Percentiles rank a stretch among this genome's conserved stretches.
Evolutionary conservation across 352 stramenopile species (phyloP).

Genomic region (Thraustochytrium striatum): DNA sequence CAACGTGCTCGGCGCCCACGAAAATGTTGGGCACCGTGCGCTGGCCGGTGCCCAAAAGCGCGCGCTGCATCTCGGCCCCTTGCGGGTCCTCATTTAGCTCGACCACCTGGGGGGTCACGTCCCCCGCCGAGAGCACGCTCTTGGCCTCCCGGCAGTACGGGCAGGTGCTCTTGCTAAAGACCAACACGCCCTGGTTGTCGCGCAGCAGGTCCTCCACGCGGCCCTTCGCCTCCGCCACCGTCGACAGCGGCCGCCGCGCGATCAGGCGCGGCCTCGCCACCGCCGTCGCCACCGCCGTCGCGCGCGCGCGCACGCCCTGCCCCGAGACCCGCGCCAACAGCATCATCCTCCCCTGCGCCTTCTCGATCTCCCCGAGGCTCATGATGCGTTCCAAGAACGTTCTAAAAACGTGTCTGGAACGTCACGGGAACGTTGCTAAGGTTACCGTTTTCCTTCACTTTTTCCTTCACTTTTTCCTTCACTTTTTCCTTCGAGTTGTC

Average conservation of each 20-base stretch:
- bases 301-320: too few relatives aligned
- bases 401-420: background rate
- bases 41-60: constrained; percentile 82
- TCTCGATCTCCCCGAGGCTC: background rate
- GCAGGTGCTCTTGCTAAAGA: constrained; percentile 35
- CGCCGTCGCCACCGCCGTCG: background rate
- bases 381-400: background rate
- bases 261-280: too few relatives aligned
- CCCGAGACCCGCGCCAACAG: background rate
- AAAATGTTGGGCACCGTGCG: constrained; percentile 97
- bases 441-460: background rate
- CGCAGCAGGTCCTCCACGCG: too few relatives aligned
- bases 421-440: background rate
- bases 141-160: constrained; percentile 1
- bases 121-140: background rate
- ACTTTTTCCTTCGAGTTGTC: background rate
- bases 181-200: too few relatives aligned
- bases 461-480: background rate
- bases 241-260: too few relatives aligned
- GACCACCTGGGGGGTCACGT: background rate
- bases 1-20: constrained; percentile 88
- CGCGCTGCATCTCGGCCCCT: constrained; percentile 63
- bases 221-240: too few relatives aligned
- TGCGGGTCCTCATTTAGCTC: constrained; percentile 9
- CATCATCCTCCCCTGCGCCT: background rate